phyloP scores from a whole-genome alignment of 2,329 filamentous ascomycete species.

The Colletotrichum sp. region DNA sequence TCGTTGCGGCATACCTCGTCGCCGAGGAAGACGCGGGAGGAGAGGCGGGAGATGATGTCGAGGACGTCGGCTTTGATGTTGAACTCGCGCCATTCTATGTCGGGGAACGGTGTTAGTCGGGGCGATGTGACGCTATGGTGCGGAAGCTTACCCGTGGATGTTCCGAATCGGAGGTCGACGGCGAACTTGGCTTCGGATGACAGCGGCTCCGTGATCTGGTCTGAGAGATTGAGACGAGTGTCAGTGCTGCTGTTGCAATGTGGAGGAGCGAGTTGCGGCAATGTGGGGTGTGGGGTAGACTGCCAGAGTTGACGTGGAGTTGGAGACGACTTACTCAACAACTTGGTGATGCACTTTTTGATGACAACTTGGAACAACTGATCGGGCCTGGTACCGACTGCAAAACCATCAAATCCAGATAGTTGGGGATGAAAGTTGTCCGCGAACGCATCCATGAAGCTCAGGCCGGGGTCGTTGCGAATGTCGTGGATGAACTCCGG shows the following conservation, averaged over 20 bases:
- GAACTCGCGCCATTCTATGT: conserved; percentile 12
- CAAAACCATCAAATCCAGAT: conserved; percentile 21
- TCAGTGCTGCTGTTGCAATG: not conserved
- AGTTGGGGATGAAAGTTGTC: conserved; percentile 20
- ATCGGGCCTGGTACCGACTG: not conserved
- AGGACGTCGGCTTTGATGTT: conserved; percentile 1
- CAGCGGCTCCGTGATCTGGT: conserved; percentile 16
- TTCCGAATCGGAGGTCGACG: not conserved
- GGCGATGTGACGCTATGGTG: not conserved
- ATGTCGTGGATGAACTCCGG: conserved; percentile 23
- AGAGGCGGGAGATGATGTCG: conserved; percentile 51
- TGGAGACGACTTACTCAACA: conserved; percentile 13
- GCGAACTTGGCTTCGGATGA: conserved; percentile 5
- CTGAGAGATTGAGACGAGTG: not conserved
- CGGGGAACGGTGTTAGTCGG: not conserved
- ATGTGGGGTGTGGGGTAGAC: not conserved
- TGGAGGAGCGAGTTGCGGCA: not conserved
- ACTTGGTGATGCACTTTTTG: conserved; percentile 22
- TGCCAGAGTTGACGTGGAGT: not conserved
- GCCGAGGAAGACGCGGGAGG: conserved; percentile 55
- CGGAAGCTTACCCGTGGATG: not conserved
- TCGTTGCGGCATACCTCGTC: conserved; percentile 47
- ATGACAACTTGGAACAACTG: conserved; percentile 16
- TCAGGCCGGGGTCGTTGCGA: conserved; percentile 25
- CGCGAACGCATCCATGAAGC: conserved; percentile 12